Evolutionary conservation across 225 moss, liverwort and hornwort species (phyloP), one percentile per base, ranked within the genome.

Genomic region (Thuidium tamariscinum): DNA sequence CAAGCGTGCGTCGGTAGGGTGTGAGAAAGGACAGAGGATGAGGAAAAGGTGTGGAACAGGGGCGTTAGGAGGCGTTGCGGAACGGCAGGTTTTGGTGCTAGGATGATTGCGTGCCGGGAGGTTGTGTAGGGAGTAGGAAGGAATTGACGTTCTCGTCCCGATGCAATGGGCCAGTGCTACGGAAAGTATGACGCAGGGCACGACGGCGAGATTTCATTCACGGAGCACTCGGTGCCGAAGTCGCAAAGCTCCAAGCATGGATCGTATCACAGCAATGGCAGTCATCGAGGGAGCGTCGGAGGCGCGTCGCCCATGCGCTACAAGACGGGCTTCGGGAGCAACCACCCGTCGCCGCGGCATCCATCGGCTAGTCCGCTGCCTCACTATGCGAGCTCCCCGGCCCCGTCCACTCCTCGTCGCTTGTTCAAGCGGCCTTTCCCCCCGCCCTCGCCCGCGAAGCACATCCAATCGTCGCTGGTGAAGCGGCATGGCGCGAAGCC

Each of bases 101-200:
- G 84, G 63, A 88, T 82, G 87, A 67, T 82, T 67, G 55, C 60
- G 46, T 68, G 83, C 54, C 44, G 83, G 57, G 32, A 62, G 73
- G 85, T 71, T 60, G 44, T 77, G 82, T 84, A 23, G 74, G 86
- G 49, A 79, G 59, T 7, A 48, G 61, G n/a, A 79, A 74, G 67
- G 56, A 82, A 79, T 83, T 52, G 77, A 27, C 49, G 78, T 72
- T 57, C 46, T 60, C 69, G 69, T 66, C 84, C 88, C 84, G 92
- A 99, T 95, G 97, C 98, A 96, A 97, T 99, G 98, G 98, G 98
- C 89, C 98, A 95, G 95, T 98, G 98, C 86, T 98, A 94, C 85
- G 98, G 97, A 79, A 99, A 97, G 91, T 95, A 94, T 88, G 91
- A 89, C 89, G 85, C 70, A 9, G 44, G 68, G 67, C 81, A 66